Conservation (phyloP, 2,329 filamentous ascomycete species). For the Phialophora macrospora region DNA sequence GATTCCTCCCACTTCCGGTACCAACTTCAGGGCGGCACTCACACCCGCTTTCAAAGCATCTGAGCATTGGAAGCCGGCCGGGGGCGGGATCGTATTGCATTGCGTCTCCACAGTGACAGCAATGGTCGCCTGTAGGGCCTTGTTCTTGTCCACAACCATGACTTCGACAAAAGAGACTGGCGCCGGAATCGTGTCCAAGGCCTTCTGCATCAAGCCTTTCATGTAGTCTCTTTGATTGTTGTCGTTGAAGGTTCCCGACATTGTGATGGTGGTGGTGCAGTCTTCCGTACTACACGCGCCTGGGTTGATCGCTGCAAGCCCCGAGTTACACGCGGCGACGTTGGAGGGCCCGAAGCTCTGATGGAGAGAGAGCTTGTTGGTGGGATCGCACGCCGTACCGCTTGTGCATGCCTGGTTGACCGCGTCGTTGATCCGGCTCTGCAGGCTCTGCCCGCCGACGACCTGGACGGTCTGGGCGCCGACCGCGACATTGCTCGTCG, state of each 20-base stretch:
- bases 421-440: neutral
- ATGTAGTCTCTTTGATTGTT: conserved; percentile 9
- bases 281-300: neutral
- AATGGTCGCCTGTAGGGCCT: neutral
- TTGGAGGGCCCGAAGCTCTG: neutral
- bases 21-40: neutral
- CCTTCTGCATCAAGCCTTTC: neutral
- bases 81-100: neutral
- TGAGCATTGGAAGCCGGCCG: neutral
- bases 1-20: conserved; percentile 9
- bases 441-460: neutral
- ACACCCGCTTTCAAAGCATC: neutral
- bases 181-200: neutral
- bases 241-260: conserved; percentile 5
- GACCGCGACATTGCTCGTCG: conserved; percentile 6
- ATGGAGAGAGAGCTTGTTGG: neutral
- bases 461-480: neutral
- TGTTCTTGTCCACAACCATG: neutral
- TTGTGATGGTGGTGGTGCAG: neutral
- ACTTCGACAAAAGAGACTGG: neutral
- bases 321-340: neutral
- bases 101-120: neutral
- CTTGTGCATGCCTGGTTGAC: conserved; percentile 15
- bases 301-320: neutral
- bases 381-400: conserved; percentile 13